Conservation (phyloP, 495 filamentous ascomycete genomes). For the Rhizodiscina lignyota region DNA sequence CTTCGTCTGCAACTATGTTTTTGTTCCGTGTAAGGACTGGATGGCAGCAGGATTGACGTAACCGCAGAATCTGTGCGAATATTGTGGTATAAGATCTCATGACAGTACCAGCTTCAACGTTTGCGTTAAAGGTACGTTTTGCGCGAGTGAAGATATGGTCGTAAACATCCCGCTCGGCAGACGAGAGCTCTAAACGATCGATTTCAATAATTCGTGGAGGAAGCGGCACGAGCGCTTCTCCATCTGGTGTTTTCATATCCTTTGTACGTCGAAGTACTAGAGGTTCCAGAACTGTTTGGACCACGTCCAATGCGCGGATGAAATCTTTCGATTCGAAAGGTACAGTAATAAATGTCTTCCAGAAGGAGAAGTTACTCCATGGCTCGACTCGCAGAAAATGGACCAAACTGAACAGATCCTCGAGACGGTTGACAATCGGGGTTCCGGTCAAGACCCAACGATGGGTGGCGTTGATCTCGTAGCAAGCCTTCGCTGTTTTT, state of each 20-base stretch:
- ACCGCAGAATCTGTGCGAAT: slow-evolving; percentile 87
- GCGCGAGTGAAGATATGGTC: slow-evolving; percentile 71
- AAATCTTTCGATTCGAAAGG: slow-evolving; percentile 94
- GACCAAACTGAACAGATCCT: slow-evolving; percentile 92
- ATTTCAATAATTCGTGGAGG: slow-evolving; percentile 70
- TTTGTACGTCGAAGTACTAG: slow-evolving; percentile 91
- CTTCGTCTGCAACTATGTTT: slow-evolving; percentile 71
- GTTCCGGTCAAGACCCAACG: slow-evolving; percentile 92
- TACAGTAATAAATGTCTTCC: slow-evolving; percentile 95
- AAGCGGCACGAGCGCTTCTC: slow-evolving; percentile 67
- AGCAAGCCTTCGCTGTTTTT: slow-evolving; percentile 88
- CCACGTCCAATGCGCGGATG: slow-evolving; percentile 83
- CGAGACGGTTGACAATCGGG: slow-evolving; percentile 88
- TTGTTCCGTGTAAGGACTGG: slow-evolving; percentile 76
- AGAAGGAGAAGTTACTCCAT: slow-evolving; percentile 97
- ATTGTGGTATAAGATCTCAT: slow-evolving; percentile 91
- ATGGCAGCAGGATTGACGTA: slow-evolving; percentile 90
- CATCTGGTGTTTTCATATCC: slow-evolving; percentile 92
- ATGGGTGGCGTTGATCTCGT: slow-evolving; percentile 67
- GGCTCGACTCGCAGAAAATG: slow-evolving; percentile 86
- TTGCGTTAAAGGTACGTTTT: slow-evolving; percentile 67
- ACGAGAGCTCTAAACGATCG: slow-evolving; percentile 69
- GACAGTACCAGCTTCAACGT: slow-evolving; percentile 78
- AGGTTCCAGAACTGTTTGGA: slow-evolving; percentile 90
- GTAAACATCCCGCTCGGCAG: slow-evolving; percentile 78